A percentile compares a stretch with the other conserved stretches of the same genome.
phyloP scores from a whole-genome alignment of 345 rosid species.

The Clausena lansium region DNA sequence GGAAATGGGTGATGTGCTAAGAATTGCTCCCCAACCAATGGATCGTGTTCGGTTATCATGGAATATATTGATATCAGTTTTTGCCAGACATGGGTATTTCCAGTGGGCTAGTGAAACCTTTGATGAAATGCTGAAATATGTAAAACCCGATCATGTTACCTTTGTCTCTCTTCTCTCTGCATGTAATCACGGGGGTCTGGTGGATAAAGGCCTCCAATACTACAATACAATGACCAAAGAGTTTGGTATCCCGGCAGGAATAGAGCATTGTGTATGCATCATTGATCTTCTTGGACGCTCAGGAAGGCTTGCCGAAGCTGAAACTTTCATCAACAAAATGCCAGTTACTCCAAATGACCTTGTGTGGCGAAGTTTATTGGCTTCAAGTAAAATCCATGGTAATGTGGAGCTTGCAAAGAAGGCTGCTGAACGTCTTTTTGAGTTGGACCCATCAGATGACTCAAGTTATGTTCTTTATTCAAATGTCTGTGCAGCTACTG shows the following conservation, averaged over 20 bases:
- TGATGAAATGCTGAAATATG: slow-evolving; percentile 60
- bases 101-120: slow-evolving; percentile 64
- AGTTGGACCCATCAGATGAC: slow-evolving; percentile 73
- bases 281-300: slow-evolving; percentile 87
- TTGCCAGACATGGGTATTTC: slow-evolving; percentile 71
- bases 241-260: slow-evolving; percentile 47
- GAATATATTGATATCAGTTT: slow-evolving; percentile 80
- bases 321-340: slow-evolving; percentile 62
- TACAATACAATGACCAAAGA: slow-evolving; percentile 58
- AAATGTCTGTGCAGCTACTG: slow-evolving; percentile 76
- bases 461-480: slow-evolving; percentile 82
- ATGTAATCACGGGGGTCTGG: slow-evolving; percentile 83
- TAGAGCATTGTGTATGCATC: slow-evolving; percentile 84
- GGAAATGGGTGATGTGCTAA: slow-evolving; percentile 54
- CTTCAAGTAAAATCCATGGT: slow-evolving; percentile 77
- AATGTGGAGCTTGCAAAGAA: slow-evolving; percentile 68
- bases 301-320: slow-evolving; percentile 74
- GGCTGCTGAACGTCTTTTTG: slow-evolving; percentile 62
- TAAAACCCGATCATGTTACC: slow-evolving; percentile 79
- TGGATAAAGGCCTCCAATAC: slow-evolving; percentile 70
- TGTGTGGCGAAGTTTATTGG: slow-evolving; percentile 79
- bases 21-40: slow-evolving; percentile 47
- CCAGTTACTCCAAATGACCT: slow-evolving; percentile 62
- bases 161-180: slow-evolving; percentile 88
- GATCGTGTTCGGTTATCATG: slow-evolving; percentile 61